Evolutionary conservation across 2,329 filamentous ascomycete species (phyloP).

Genomic region (Cladosporium phlei): DNA sequence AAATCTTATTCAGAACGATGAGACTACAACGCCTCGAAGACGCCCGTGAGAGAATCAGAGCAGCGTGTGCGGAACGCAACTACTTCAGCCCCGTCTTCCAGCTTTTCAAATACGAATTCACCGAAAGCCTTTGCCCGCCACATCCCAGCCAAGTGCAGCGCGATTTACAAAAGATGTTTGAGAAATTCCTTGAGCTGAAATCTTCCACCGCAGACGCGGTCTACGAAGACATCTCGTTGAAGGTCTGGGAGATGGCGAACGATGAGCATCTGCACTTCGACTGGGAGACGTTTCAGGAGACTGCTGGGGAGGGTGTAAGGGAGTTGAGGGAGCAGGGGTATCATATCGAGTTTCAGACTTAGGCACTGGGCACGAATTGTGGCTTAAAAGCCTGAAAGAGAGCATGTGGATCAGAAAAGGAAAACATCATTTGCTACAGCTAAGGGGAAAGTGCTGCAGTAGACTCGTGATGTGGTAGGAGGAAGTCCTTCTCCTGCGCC

Average conservation of each 20-base stretch:
- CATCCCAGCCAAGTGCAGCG: neutral
- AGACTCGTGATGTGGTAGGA: too few species aligned
- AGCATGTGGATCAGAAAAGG: too few species aligned
- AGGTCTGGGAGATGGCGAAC: neutral
- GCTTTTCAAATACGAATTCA: too few species aligned
- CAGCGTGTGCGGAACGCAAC: neutral
- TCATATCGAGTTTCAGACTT: too few species aligned
- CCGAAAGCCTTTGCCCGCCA: neutral
- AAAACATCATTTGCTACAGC: too few species aligned
- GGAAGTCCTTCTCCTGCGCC: too few species aligned
- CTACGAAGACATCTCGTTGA: neutral
- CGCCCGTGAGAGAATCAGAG: neutral
- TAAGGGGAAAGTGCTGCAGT: too few species aligned
- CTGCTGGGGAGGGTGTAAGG: neutral
- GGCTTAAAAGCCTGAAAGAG: too few species aligned
- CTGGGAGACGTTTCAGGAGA: neutral
- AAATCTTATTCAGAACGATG: neutral
- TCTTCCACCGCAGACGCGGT: neutral
- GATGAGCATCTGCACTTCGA: neutral
- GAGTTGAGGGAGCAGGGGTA: neutral
- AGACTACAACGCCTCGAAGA: neutral
- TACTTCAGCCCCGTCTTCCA: neutral
- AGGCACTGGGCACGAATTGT: too few species aligned
- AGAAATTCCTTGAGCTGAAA: neutral
- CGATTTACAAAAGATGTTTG: neutral